Evolutionary conservation across 1,284 basidiomycete genomes (phyloP).

Genomic region (Abortiporus biennis): DNA sequence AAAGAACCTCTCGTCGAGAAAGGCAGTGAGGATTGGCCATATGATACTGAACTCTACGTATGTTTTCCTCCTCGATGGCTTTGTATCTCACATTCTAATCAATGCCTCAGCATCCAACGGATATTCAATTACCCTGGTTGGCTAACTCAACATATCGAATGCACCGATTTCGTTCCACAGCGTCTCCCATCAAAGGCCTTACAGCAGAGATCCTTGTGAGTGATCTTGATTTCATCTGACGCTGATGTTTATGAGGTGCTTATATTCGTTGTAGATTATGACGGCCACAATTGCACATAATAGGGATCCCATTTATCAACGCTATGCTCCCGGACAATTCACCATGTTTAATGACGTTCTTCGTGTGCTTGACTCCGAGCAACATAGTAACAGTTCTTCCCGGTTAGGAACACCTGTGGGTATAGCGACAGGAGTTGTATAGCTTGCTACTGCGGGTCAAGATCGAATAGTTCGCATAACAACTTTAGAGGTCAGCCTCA

Average conservation of each 20-base stretch:
- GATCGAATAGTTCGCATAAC: no score
- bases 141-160: constrained; percentile 52
- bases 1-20: constrained; percentile 45
- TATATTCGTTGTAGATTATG: constrained; percentile 38
- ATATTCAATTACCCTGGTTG: constrained; percentile 41
- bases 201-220: constrained; percentile 77
- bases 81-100: background rate
- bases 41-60: constrained; percentile 63
- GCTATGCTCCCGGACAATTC: constrained; percentile 41
- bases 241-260: background rate
- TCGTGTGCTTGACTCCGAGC: constrained; percentile 13
- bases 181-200: constrained; percentile 77
- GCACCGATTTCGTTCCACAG: constrained; percentile 71
- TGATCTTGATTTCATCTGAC: background rate
- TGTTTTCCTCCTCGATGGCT: constrained; percentile 12
- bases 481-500: no score
- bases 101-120: constrained; percentile 44
- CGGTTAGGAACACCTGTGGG: constrained; percentile 2
- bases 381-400: constrained; percentile 12
- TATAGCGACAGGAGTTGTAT: background rate
- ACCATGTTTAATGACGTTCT: constrained; percentile 20
- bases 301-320: constrained; percentile 37
- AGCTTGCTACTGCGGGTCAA: no score
- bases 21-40: constrained; percentile 74
- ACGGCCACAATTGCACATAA: constrained; percentile 54